Conservation (phyloP, 1,139 yeast genomes). For the Pichia sp. region DNA sequence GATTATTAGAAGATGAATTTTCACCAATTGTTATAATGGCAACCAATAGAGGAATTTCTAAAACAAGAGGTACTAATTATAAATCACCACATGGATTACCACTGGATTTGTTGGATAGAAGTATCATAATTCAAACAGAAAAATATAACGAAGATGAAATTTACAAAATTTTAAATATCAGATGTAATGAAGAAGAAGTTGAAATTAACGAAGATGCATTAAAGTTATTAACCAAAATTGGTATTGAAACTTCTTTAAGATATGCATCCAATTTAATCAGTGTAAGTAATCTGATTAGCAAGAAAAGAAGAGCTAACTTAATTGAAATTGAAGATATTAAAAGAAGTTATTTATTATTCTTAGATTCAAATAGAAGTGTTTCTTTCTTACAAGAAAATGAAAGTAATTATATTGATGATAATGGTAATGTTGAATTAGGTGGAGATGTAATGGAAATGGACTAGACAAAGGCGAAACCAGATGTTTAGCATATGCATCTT, state of each 20-base stretch:
- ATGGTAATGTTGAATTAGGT: slow-evolving; percentile 48
- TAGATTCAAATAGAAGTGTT: slow-evolving; percentile 85
- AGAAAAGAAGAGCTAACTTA: slow-evolving; percentile 62
- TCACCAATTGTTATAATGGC: slow-evolving; percentile 99
- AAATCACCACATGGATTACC: slow-evolving; percentile 97
- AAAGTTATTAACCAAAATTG: slow-evolving; percentile 85
- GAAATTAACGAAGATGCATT: slow-evolving; percentile 79
- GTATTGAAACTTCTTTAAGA: slow-evolving; percentile 85
- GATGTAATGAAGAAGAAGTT: slow-evolving; percentile 96
- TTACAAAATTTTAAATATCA: slow-evolving; percentile 73
- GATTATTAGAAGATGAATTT: slow-evolving; percentile 94
- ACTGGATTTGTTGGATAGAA: slow-evolving; percentile 85
- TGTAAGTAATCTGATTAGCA: slow-evolving; percentile 78
- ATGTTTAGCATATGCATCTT: not conserved
- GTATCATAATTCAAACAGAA: slow-evolving; percentile 84
- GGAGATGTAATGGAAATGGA: slow-evolving; percentile 9
- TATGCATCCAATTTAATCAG: slow-evolving; percentile 89
- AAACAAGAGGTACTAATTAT: slow-evolving; percentile 88
- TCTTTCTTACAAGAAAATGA: slow-evolving; percentile 66
- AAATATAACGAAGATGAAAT: slow-evolving; percentile 77
- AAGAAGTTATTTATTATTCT: slow-evolving; percentile 78
- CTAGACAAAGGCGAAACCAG: not conserved
- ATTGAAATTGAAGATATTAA: slow-evolving; percentile 83
- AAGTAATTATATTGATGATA: slow-evolving; percentile 63
- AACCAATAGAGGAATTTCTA: slow-evolving; percentile 89